Conservation (phyloP, 1,284 basidiomycete genomes). For the Boletus semigastroideus region DNA sequence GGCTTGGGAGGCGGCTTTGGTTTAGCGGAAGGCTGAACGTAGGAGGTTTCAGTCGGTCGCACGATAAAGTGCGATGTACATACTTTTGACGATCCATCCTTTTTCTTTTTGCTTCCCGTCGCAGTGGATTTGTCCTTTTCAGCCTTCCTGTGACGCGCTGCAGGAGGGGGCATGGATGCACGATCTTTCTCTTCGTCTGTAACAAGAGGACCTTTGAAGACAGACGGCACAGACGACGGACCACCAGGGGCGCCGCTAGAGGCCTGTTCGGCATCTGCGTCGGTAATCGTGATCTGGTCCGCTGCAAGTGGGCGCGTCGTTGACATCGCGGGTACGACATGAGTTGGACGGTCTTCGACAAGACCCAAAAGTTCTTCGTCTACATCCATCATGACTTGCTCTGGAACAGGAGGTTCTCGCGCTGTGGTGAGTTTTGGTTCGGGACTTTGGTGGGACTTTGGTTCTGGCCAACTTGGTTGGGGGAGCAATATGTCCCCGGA, state of each 20-base stretch:
- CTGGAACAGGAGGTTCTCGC: conserved; percentile 3
- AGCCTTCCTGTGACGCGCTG: conserved; percentile 33
- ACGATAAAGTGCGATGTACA: neutral
- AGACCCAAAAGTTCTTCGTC: conserved; percentile 71
- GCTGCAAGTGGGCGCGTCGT: conserved; percentile 3
- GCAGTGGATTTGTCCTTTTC: conserved; percentile 25
- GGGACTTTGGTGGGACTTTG: conserved; percentile 1
- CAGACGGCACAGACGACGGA: neutral
- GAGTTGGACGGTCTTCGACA: conserved; percentile 46
- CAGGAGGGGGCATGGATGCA: conserved; percentile 59
- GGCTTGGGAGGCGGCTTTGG: conserved; percentile 33
- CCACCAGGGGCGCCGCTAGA: conserved; percentile 5
- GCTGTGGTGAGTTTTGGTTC: conserved; percentile 1
- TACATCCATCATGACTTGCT: conserved; percentile 52
- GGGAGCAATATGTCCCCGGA: neutral
- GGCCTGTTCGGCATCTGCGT: neutral
- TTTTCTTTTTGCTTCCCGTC: conserved; percentile 28
- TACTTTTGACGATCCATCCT: conserved; percentile 26
- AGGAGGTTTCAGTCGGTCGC: neutral
- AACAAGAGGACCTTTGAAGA: conserved; percentile 3
- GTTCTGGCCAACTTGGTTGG: neutral
- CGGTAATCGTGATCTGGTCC: neutral
- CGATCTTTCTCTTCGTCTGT: conserved; percentile 39
- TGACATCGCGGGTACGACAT: neutral
- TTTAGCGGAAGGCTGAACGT: conserved; percentile 23